Evolutionary conservation across 2,329 filamentous ascomycete species (phyloP).

Genomic region (Cladosporium sphaerospermum): DNA sequence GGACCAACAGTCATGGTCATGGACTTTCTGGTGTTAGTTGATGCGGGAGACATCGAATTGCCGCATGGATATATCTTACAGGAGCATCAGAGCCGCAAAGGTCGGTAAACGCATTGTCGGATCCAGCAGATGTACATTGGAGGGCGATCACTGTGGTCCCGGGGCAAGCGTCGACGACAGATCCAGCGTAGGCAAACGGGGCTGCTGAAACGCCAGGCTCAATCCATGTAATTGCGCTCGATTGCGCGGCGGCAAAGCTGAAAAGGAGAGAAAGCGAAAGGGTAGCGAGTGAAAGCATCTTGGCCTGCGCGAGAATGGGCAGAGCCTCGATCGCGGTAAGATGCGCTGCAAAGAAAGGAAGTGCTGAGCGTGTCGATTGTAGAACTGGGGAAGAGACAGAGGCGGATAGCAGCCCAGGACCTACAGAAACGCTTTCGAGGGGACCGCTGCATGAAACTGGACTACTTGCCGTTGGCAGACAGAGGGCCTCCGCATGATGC

Average conservation of each 20-base stretch:
- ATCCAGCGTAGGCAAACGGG: conserved; percentile 4
- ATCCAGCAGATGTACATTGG: conserved; percentile 6
- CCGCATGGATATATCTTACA: neutral
- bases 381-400: conserved; percentile 8
- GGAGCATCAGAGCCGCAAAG: conserved; percentile 7
- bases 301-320: neutral
- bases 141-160: conserved; percentile 10
- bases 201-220: conserved; percentile 6
- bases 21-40: neutral
- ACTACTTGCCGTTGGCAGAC: conserved; percentile 3
- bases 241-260: conserved; percentile 4
- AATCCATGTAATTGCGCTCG: conserved; percentile 5
- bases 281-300: conserved; percentile 11
- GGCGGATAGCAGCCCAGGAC: neutral
- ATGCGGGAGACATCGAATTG: neutral
- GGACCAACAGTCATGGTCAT: conserved; percentile 10
- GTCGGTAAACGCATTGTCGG: neutral
- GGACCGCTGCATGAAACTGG: neutral
- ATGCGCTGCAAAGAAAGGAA: conserved; percentile 3
- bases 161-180: conserved; percentile 7
- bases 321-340: no score
- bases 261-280: conserved; percentile 6
- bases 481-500: neutral
- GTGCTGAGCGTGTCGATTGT: neutral
- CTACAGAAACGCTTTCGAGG: conserved; percentile 9